Conservation (phyloP, 2,329 filamentous ascomycete genomes). For the Trichoderma asperellum region DNA sequence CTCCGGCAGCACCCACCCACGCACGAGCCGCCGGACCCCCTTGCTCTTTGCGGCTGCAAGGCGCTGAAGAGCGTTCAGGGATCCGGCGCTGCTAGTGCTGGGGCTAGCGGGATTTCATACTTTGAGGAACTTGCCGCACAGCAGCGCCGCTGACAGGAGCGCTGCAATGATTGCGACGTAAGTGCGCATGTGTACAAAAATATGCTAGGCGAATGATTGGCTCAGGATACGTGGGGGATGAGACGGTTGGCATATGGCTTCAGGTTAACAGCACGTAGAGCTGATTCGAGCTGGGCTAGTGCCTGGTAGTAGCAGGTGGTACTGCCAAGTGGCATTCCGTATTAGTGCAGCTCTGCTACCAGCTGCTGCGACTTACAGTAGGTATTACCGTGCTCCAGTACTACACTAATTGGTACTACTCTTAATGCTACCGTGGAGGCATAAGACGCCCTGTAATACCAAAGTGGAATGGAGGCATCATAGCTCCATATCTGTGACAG, state of each 20-base stretch:
- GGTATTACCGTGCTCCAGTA: not conserved
- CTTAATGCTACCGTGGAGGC: not conserved
- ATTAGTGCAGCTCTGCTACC: not conserved
- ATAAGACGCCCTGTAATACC: not conserved
- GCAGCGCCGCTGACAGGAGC: not conserved
- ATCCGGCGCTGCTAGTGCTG: not conserved
- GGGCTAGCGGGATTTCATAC: not conserved
- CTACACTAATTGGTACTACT: no score
- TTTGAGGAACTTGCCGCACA: not conserved
- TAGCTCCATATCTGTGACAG: not conserved
- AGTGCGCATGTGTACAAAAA: not conserved
- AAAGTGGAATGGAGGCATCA: not conserved
- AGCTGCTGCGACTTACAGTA: not conserved
- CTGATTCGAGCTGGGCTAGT: not conserved
- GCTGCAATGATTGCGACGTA: not conserved
- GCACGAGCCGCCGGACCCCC: not conserved
- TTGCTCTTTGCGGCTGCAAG: conserved; percentile 5
- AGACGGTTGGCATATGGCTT: not conserved
- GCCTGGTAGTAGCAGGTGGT: not conserved
- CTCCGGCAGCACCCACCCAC: not conserved
- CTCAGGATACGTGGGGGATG: not conserved
- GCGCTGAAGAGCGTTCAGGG: conserved; percentile 6
- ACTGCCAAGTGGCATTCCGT: not conserved
- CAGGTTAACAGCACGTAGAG: no score
- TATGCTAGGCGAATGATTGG: not conserved